phyloP scores from a whole-genome alignment of 148 eudicot species.

The Chenopodium album region DNA sequence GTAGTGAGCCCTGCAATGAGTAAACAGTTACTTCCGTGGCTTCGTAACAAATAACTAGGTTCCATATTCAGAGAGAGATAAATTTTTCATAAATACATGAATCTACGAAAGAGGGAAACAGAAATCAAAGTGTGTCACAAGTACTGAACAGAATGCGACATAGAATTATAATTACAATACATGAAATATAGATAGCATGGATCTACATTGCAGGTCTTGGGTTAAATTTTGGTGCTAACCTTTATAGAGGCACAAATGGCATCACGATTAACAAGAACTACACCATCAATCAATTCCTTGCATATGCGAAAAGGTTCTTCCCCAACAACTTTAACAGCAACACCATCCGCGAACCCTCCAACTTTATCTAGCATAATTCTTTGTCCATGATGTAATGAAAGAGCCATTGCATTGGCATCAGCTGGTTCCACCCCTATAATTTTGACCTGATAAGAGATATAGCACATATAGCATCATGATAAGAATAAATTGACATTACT shows the following conservation, averaged over 20 bases:
- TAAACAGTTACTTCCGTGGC: not conserved
- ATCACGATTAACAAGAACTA: conserved; percentile 96
- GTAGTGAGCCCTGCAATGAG: not conserved
- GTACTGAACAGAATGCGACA: not conserved
- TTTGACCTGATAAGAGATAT: conserved; percentile 49
- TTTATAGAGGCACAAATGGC: conserved; percentile 99
- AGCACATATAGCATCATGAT: not conserved
- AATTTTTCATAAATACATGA: not conserved
- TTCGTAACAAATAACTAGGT: not conserved
- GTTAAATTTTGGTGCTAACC: conserved; percentile 34
- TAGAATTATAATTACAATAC: not conserved
- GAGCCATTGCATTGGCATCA: conserved; percentile 98
- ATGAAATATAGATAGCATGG: not conserved
- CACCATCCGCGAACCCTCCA: conserved; percentile 99
- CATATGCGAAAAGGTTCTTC: conserved; percentile 87
- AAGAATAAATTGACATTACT: not conserved
- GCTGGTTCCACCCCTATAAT: conserved; percentile 91
- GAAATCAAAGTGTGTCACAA: not conserved
- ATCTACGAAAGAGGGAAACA: not conserved
- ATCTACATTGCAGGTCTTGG: not conserved
- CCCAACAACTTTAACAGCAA: conserved; percentile 96
- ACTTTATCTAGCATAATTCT: conserved; percentile 83
- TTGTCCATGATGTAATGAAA: conserved; percentile 83
- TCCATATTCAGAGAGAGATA: not conserved
- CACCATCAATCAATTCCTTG: conserved; percentile 82